Base-by-base conservation (phyloP, 805 yeast genomes). In the Suhomyces vadensis region DNA sequence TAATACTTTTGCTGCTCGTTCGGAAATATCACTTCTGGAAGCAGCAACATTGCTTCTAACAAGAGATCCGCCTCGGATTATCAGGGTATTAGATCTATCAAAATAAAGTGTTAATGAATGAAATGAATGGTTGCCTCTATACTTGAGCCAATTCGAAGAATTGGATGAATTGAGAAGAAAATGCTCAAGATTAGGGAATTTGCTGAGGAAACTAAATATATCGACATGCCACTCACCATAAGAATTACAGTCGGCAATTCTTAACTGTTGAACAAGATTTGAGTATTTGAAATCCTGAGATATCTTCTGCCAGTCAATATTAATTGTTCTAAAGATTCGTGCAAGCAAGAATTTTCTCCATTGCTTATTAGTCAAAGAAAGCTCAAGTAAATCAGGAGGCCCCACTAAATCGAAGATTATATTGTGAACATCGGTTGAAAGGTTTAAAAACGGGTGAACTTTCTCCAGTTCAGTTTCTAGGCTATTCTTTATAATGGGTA, bases 141-240 rank as follows among this genome's bases (percentile, higher is more conserved):
- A 71, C 44, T 69, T 69, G 36, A 71, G 54, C 77, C 77, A 71
- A 41, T 67, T 61, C 2, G 75, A 67, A 43, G 71, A 67, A 43
- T 61, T 67, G 25, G 52, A 55, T 4, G 71, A 55, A 42, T 66
- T 65, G n/a, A 71, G 55, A 4, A 50, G 35, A 7, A 70, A 50
- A 13, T 46, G 52, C 7, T 42, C 39, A 16, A 69, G 55, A 3
- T 49, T 22, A 0, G 67, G 65, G 31, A 65, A 51, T 8, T 42
- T 31, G 8, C 43, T 46, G 4, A 60, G 52, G 8, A 62, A 37
- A 5, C 49, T 47, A n/a, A 47, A 56, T 19, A 67, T 41, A 45
- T 65, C 67, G 8, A 57, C 44, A 41, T 67, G 68, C 66, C 71
- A 67, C 43, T 67, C 73, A 1, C 69, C 69, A 45, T 57, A 65